A percentile compares a stretch with the other conserved stretches of the same genome.
Conservation (phyloP, 2,329 filamentous ascomycete species). For the Aspergillus sergii region DNA sequence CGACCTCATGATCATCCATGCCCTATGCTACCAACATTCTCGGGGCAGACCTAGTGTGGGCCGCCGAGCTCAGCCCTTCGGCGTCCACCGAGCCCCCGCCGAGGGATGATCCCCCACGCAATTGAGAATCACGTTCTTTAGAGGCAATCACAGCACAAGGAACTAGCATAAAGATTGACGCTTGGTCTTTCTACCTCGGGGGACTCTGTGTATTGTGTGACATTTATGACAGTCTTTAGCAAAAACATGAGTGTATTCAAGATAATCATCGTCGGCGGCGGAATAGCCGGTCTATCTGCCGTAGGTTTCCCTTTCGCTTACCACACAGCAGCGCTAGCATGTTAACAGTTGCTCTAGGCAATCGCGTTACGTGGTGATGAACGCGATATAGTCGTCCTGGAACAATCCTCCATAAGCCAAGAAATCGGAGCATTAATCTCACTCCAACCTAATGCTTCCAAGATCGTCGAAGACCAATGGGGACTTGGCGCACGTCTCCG, state of each 20-base stretch:
- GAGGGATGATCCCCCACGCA: not conserved
- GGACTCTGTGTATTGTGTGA: not conserved
- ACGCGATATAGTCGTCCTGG: slow-evolving; percentile 25
- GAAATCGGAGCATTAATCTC: slow-evolving; percentile 56
- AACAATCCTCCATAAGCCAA: slow-evolving; percentile 30
- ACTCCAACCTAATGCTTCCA: slow-evolving; percentile 42
- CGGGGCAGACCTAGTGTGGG: not conserved
- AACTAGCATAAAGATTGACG: not conserved
- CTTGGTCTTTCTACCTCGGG: not conserved
- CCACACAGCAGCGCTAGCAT: not conserved
- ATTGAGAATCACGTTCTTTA: not conserved
- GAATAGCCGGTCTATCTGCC: slow-evolving; percentile 36
- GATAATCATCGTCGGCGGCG: slow-evolving; percentile 56
- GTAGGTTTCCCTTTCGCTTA: slow-evolving; percentile 7
- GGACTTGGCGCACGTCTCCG: slow-evolving; percentile 3
- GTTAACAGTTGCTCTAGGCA: slow-evolving; percentile 10
- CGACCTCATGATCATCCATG: not conserved
- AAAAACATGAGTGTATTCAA: slow-evolving; percentile 30
- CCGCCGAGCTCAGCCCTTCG: not conserved
- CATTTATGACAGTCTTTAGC: not conserved
- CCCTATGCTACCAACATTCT: not conserved
- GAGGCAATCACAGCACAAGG: not conserved
- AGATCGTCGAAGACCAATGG: slow-evolving; percentile 15
- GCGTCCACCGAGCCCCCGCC: not conserved
- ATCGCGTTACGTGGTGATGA: slow-evolving; percentile 29